These are phyloP conservation scores for Phtheirospermum japonicum DNA, from an alignment of 257 asterid species.

Conservation along the genomic window DNA sequence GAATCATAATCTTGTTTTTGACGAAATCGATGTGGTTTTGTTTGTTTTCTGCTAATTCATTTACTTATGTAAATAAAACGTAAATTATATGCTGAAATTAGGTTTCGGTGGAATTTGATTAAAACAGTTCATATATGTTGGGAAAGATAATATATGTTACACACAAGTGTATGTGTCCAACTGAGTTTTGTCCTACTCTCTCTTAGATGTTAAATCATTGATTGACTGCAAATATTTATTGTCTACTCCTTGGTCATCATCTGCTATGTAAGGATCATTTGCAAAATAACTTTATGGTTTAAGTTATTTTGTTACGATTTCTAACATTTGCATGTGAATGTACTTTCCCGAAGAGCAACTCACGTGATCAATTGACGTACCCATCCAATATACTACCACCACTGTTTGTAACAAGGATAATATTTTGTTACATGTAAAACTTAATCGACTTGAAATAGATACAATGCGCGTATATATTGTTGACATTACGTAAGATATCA, in stretches of 20 bases:
- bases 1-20: not conserved
- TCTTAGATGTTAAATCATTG: conserved; percentile 1
- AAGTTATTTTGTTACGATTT: conserved; percentile 39
- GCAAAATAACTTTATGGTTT: conserved; percentile 35
- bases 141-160: not conserved
- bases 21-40: not conserved
- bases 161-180: not conserved
- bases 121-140: too few species aligned
- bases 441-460: too few species aligned
- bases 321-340: conserved; percentile 67
- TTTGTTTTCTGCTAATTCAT: not conserved
- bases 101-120: too few species aligned
- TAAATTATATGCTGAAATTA: too few species aligned
- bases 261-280: too few species aligned
- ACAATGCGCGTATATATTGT: too few species aligned
- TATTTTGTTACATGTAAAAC: conserved; percentile 6
- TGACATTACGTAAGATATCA: too few species aligned
- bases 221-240: too few species aligned
- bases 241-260: too few species aligned
- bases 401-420: conserved; percentile 21
- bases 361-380: conserved; percentile 49
- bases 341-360: conserved; percentile 50
- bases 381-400: conserved; percentile 19
- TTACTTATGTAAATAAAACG: too few species aligned
- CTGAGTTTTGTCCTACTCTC: conserved; percentile 12